Evolutionary conservation across 2,329 filamentous ascomycete genomes (phyloP), one percentile per base, ranked within the genome.

Genomic region (Ambrosiella cleistominuta): DNA sequence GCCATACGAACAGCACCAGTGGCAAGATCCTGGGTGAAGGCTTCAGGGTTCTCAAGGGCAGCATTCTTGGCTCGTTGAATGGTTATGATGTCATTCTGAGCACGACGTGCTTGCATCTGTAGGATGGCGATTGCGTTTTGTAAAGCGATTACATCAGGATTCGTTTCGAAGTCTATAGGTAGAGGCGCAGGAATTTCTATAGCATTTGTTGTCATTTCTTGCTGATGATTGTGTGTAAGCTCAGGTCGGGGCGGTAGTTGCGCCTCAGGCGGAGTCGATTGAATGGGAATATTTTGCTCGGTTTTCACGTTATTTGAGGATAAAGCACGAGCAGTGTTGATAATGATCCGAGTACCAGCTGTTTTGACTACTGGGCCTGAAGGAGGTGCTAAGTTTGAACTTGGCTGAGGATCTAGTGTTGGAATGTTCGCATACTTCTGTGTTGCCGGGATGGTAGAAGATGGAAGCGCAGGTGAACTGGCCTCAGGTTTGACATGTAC

Each of bases 141-240:
- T 61, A 96, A 76, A 4, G 91, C 91, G 61, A 96, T 84, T 27
- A 85, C 88, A 72, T 97, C 91, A 7, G 88, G 83, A 66, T 95
- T 95, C 58, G 71, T 69, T 62, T 78, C 74, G 61, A 83, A 80
- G 64, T 77, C 74, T 60, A 84, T 73, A 50, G 79, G 73, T 44
- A 73, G 69, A 0, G 75, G 74, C 1, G 72, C 71, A 3, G 77
- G 76, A 1, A 76, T 73, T 0, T 70, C 66, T 40, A 75, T 70
- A 42, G 68, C 68, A 39, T 66, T 64, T 19, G 62, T 52, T 44
- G 62, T 54, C 15, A 60, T 62, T 64, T 66, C 61, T 72, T 72
- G 19, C 68, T 66, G 7, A 70, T 68, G 60, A 76, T 74, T 11
- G 64, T 80, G 76, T 7, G 74, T 72, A 58, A 75, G 71, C 35